A percentile compares a stretch with the other conserved stretches of the same genome.
These are phyloP conservation scores for Fusarium sp. DNA, from an alignment of 2,329 filamentous ascomycete species.

Conservation along the genomic window DNA sequence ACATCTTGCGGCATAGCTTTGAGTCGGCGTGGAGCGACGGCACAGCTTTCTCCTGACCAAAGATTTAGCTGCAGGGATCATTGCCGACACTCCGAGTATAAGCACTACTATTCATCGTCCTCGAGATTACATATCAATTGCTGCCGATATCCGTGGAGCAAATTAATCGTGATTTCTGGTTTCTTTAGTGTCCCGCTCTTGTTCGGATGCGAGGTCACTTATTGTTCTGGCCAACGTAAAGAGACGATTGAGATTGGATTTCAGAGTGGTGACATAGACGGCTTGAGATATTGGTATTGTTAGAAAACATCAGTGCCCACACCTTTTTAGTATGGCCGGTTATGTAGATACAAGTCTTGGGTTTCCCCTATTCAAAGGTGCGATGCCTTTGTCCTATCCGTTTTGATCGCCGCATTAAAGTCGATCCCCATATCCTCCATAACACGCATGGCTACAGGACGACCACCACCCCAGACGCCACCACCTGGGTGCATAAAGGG, in stretches of 20 bases:
- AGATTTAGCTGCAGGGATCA: neutral
- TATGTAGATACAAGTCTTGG: neutral
- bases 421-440: neutral
- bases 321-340: neutral
- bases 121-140: neutral
- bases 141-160: neutral
- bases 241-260: no score
- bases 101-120: neutral
- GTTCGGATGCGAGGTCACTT: no score
- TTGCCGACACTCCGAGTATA: neutral
- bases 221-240: no score
- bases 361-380: neutral
- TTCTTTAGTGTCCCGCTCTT: no score
- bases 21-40: no score
- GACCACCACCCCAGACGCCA: neutral
- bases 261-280: no score
- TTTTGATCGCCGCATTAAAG: neutral
- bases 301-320: no score
- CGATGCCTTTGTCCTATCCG: neutral
- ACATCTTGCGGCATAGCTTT: neutral
- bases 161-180: neutral
- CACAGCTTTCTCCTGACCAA: neutral
- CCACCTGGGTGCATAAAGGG: neutral
- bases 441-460: neutral
- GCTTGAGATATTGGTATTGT: no score